phyloP scores from a whole-genome alignment of 1,139 yeast species.

The Citeromyces hawaiiensis region DNA sequence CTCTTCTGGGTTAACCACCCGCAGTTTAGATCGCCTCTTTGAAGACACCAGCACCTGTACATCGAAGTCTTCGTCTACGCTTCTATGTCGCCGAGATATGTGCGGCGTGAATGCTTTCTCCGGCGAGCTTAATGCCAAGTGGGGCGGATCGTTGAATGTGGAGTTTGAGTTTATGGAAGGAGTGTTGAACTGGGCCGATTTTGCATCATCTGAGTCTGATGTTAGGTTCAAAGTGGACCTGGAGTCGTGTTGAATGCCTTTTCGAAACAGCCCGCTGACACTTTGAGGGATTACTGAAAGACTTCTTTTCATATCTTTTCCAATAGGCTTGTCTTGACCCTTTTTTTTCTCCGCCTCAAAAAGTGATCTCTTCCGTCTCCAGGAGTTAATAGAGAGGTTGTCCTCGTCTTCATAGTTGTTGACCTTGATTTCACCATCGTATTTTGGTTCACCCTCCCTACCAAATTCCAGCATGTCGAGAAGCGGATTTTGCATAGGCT shows the following conservation, averaged over 20 bases:
- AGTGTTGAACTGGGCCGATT: conserved; percentile 1
- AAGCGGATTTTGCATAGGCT: conserved; percentile 12
- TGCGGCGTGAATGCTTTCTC: conserved; percentile 4
- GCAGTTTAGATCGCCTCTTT: conserved; percentile 46
- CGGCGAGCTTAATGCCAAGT: conserved; percentile 2
- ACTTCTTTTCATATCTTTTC: not conserved
- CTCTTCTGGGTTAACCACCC: conserved; percentile 54
- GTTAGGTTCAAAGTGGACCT: not conserved
- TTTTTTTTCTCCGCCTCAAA: conserved; percentile 26
- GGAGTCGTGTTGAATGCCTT: not conserved
- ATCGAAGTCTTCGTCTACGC: conserved; percentile 31
- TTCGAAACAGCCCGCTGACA: not conserved
- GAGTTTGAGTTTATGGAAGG: conserved; percentile 10
- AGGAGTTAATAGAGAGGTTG: conserved; percentile 33
- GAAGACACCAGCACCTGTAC: conserved; percentile 67
- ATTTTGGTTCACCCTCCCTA: not conserved
- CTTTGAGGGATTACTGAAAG: conserved; percentile 1
- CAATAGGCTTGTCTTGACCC: conserved; percentile 4
- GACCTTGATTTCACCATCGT: conserved; percentile 9
- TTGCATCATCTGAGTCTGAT: conserved; percentile 7
- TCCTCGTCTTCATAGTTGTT: conserved; percentile 22
- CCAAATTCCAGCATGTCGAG: not conserved
- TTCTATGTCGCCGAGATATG: conserved; percentile 3
- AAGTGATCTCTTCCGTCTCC: conserved; percentile 30
- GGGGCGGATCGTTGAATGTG: conserved; percentile 8